Conservation (phyloP, 2,329 filamentous ascomycete genomes). For the Pseudocercospora eumusae region DNA sequence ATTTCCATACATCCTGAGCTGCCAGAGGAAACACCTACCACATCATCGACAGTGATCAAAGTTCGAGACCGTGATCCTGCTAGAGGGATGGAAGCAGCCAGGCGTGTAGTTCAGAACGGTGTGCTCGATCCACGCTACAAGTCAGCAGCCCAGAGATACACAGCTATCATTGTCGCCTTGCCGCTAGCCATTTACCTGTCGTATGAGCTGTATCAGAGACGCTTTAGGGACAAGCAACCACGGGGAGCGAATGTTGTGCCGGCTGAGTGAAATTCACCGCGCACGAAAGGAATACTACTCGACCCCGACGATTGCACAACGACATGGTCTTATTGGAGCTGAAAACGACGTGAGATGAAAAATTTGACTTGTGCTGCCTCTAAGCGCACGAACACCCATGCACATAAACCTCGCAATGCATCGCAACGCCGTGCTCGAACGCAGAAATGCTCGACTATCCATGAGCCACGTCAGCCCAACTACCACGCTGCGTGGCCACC, state of each 20-base stretch:
- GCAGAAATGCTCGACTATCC: background rate
- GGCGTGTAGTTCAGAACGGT: slow-evolving; percentile 29
- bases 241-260: background rate
- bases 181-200: slow-evolving; percentile 34
- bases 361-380: background rate
- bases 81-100: slow-evolving; percentile 31
- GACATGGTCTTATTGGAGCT: background rate
- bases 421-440: background rate
- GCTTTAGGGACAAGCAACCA: slow-evolving; percentile 35
- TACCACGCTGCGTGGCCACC: slow-evolving; percentile 59
- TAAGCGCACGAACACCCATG: background rate
- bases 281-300: background rate
- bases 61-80: slow-evolving; percentile 19
- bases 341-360: slow-evolving; percentile 6
- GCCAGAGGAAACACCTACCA: background rate
- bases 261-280: background rate
- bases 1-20: slow-evolving; percentile 10
- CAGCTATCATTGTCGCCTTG: slow-evolving; percentile 31
- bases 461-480: background rate
- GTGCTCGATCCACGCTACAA: slow-evolving; percentile 35
- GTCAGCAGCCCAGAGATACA: slow-evolving; percentile 27
- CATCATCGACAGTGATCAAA: background rate
- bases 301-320: background rate
- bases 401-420: background rate
- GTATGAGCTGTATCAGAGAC: slow-evolving; percentile 35